phyloP scores from a whole-genome alignment of 2,329 filamentous ascomycete genomes.

The Claviceps sp. region DNA sequence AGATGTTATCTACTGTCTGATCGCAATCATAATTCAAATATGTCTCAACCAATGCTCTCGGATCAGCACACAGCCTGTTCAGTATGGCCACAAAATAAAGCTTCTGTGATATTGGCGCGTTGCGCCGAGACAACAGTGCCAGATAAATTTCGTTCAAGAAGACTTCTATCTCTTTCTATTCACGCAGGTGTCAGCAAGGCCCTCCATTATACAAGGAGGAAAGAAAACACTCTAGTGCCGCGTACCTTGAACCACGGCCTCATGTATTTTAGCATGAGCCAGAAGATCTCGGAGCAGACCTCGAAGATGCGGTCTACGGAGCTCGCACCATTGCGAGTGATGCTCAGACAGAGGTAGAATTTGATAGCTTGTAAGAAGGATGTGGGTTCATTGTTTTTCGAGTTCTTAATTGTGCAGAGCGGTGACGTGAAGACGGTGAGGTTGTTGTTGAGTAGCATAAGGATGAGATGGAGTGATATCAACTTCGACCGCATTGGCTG shows the following conservation, averaged over 20 bases:
- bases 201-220: background rate
- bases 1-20: slow-evolving; percentile 90
- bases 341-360: slow-evolving; percentile 88
- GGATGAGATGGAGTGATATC: slow-evolving; percentile 87
- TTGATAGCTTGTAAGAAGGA: slow-evolving; percentile 91
- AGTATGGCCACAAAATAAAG: slow-evolving; percentile 80
- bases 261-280: slow-evolving; percentile 91
- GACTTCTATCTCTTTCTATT: slow-evolving; percentile 87
- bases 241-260: slow-evolving; percentile 81
- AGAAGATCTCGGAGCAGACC: slow-evolving; percentile 93
- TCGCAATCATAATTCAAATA: slow-evolving; percentile 99
- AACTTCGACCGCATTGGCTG: slow-evolving; percentile 97
- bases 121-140: slow-evolving; percentile 76
- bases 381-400: slow-evolving; percentile 75
- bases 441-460: slow-evolving; percentile 90
- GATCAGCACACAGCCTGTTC: slow-evolving; percentile 71
- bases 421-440: slow-evolving; percentile 83
- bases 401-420: slow-evolving; percentile 81
- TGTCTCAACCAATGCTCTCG: slow-evolving; percentile 78
- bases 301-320: slow-evolving; percentile 88
- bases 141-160: slow-evolving; percentile 97
- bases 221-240: background rate
- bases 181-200: slow-evolving; percentile 13
- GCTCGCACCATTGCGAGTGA: slow-evolving; percentile 90
- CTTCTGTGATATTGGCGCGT: slow-evolving; percentile 80